A percentile compares a stretch with the other conserved stretches of the same genome.
Evolutionary conservation across 2,329 filamentous ascomycete genomes (phyloP).

Genomic region (Lachnellula occidentalis): DNA sequence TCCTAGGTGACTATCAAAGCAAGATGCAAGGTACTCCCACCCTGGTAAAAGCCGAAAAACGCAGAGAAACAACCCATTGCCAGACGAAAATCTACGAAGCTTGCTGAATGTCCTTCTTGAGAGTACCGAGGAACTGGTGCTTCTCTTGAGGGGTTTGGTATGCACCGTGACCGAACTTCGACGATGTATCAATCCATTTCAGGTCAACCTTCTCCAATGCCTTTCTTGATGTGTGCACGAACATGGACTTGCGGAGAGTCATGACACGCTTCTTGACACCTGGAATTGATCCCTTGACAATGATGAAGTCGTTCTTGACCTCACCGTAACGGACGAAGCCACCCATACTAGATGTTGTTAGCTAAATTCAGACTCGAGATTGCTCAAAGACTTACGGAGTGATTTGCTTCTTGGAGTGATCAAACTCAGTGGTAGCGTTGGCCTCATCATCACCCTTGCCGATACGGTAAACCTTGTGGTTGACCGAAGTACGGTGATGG

Average conservation of each 20-base stretch:
- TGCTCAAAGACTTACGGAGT: constrained; percentile 74
- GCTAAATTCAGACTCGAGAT: neutral
- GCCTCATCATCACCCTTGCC: constrained; percentile 87
- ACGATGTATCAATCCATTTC: constrained; percentile 99
- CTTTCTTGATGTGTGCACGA: constrained; percentile 90
- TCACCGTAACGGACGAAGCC: constrained; percentile 99
- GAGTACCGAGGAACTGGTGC: constrained; percentile 92
- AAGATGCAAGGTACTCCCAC: constrained; percentile 24
- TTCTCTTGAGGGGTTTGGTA: constrained; percentile 99
- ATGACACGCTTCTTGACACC: constrained; percentile 99
- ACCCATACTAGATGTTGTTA: constrained; percentile 67
- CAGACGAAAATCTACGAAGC: constrained; percentile 42
- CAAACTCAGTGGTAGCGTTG: constrained; percentile 91
- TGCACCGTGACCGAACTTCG: constrained; percentile 99
- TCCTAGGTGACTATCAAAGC: constrained; percentile 19
- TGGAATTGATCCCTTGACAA: constrained; percentile 96
- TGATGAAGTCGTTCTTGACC: constrained; percentile 98
- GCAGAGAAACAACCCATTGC: constrained; percentile 27
- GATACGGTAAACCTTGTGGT: constrained; percentile 99
- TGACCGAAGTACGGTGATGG: constrained; percentile 99
- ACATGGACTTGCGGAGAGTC: constrained; percentile 98
- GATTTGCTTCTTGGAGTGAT: constrained; percentile 99
- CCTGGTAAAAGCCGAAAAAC: constrained; percentile 24
- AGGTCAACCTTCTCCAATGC: constrained; percentile 98
- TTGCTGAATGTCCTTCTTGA: constrained; percentile 91